phyloP scores from a whole-genome alignment of 768 basidiomycete species.

The Russula brevipes region DNA sequence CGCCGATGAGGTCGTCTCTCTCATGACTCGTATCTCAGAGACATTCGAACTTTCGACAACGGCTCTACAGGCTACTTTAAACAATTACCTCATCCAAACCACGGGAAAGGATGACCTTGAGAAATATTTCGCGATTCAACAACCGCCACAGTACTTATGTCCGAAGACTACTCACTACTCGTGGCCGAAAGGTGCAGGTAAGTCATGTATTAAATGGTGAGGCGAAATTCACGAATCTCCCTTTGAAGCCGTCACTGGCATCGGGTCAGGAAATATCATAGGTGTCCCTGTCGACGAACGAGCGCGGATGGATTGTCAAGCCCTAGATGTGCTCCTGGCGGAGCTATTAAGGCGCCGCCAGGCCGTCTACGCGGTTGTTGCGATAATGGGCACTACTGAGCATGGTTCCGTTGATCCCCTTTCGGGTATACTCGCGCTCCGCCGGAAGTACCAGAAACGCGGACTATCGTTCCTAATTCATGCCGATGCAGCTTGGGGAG shows the following conservation, averaged over 20 bases:
- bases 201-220: conserved; percentile 13
- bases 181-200: conserved; percentile 46
- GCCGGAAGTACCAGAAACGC: conserved; percentile 30
- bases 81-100: conserved; percentile 35
- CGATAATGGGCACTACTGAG: conserved; percentile 42
- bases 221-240: background rate
- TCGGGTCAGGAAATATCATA: conserved; percentile 39
- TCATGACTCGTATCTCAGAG: conserved; percentile 33
- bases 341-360: conserved; percentile 31
- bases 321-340: conserved; percentile 30
- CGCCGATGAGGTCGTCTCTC: conserved; percentile 32
- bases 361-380: conserved; percentile 41
- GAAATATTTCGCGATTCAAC: conserved; percentile 27
- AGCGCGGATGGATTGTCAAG: conserved; percentile 35
- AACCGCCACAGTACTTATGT: conserved; percentile 30
- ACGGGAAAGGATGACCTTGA: conserved; percentile 34
- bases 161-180: conserved; percentile 40
- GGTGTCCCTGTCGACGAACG: conserved; percentile 34
- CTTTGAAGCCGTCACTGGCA: conserved; percentile 38
- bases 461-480: conserved; percentile 41
- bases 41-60: conserved; percentile 35
- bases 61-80: conserved; percentile 32
- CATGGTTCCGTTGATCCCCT: conserved; percentile 43
- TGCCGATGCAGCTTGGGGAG: conserved; percentile 46
- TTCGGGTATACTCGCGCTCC: conserved; percentile 34